These are phyloP conservation scores for Globisporangium alternatum DNA, from an alignment of 352 stramenopile species.

Conservation along the genomic window DNA sequence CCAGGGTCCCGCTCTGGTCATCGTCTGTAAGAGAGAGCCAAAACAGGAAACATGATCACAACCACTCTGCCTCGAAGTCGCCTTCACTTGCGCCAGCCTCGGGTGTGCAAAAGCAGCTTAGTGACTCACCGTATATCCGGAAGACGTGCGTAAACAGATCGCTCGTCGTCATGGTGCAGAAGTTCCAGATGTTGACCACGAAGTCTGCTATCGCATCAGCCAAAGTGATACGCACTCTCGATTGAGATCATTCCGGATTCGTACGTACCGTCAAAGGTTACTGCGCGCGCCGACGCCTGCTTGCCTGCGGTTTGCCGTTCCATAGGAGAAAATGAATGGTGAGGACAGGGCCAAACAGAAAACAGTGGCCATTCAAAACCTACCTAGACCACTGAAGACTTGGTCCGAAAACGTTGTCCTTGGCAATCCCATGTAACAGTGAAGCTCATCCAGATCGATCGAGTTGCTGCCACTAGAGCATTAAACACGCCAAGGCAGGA, in stretches of 20 bases:
- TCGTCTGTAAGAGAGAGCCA: constrained; percentile 26
- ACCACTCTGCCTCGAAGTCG: not conserved
- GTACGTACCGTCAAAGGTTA: constrained; percentile 44
- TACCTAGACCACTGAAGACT: constrained; percentile 50
- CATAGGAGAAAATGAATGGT: not conserved
- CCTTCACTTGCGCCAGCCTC: too few relatives aligned
- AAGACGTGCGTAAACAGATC: constrained; percentile 43
- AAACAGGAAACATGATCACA: not conserved
- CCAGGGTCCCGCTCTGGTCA: constrained; percentile 40
- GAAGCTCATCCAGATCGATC: constrained; percentile 55
- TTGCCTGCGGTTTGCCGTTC: constrained; percentile 23
- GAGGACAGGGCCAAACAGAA: not conserved
- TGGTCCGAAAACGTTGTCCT: constrained; percentile 48
- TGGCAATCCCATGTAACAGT: constrained; percentile 34
- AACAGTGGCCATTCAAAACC: not conserved
- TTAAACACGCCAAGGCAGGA: not conserved
- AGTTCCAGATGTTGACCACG: constrained; percentile 57
- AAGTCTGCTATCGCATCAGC: constrained; percentile 29
- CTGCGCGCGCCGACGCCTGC: constrained; percentile 29
- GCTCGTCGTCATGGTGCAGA: constrained; percentile 44
- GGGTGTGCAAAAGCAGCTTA: too few relatives aligned
- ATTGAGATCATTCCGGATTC: not conserved
- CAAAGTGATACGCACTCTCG: not conserved
- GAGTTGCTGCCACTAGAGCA: constrained; percentile 39
- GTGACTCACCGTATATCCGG: constrained; percentile 36